phyloP scores from a whole-genome alignment of 1,284 basidiomycete species.

The Apiotrichum siamense region DNA sequence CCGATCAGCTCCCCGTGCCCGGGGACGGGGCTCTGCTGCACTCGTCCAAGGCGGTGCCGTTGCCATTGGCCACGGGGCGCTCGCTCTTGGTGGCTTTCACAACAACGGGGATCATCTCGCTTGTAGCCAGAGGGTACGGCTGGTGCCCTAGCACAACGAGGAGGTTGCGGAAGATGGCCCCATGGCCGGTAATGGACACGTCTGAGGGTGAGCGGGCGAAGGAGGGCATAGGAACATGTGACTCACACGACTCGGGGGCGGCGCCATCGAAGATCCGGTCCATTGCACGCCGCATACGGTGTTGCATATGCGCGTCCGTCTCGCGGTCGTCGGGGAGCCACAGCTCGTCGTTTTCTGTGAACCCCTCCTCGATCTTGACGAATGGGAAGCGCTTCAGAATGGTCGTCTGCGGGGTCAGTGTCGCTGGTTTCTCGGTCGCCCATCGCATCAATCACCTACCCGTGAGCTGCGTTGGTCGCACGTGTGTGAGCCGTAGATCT shows the following conservation, averaged over 20 bases:
- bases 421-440: neutral
- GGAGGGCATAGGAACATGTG: too few relatives aligned
- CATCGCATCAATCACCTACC: conserved; percentile 41
- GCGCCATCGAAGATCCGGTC: conserved; percentile 58
- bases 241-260: conserved; percentile 52
- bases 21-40: too few relatives aligned
- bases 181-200: conserved; percentile 50
- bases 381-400: conserved; percentile 57
- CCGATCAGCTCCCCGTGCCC: too few relatives aligned
- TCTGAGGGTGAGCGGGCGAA: conserved; percentile 20
- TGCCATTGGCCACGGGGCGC: neutral
- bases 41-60: too few relatives aligned
- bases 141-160: conserved; percentile 43
- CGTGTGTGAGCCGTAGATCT: conserved; percentile 46
- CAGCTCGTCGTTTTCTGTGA: conserved; percentile 65
- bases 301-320: conserved; percentile 54
- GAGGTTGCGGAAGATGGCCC: conserved; percentile 45
- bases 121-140: conserved; percentile 41
- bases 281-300: conserved; percentile 56
- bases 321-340: conserved; percentile 66
- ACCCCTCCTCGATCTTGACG: conserved; percentile 60
- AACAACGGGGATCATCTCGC: conserved; percentile 46
- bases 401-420: conserved; percentile 45
- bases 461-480: conserved; percentile 46
- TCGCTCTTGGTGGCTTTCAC: conserved; percentile 35